phyloP scores from a whole-genome alignment of 345 rosid genomes.

The Acer saccharum region DNA sequence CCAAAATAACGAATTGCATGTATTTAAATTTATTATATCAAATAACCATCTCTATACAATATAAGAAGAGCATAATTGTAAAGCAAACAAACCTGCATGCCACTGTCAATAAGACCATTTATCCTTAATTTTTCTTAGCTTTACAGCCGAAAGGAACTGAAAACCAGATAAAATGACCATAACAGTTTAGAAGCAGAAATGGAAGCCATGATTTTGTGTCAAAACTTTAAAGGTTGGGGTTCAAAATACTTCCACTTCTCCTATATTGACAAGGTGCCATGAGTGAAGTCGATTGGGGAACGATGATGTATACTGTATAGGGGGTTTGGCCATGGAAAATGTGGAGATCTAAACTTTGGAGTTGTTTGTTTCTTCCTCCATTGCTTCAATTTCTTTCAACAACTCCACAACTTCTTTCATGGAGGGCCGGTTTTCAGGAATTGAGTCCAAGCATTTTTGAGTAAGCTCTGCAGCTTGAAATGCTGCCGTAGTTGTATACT shows the following conservation, averaged over 20 bases:
- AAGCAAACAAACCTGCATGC: too few species aligned
- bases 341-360: background rate
- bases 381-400: conserved; percentile 44
- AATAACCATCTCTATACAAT: background rate
- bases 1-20: too few species aligned
- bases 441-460: conserved; percentile 43
- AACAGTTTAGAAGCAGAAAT: too few species aligned
- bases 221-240: too few species aligned
- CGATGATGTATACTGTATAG: background rate
- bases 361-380: conserved; percentile 29
- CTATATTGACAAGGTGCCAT: background rate
- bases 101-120: background rate
- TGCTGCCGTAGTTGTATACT: conserved; percentile 51
- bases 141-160: too few species aligned
- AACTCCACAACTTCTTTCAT: conserved; percentile 57
- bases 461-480: conserved; percentile 43
- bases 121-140: too few species aligned
- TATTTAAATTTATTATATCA: too few species aligned
- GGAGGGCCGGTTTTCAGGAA: conserved; percentile 57
- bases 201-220: too few species aligned
- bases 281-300: background rate
- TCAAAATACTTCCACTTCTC: too few species aligned
- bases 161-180: background rate
- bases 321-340: conserved; percentile 8
- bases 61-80: background rate